Evolutionary conservation across 352 stramenopile genomes (phyloP).

Genomic region (Globisporangium cylindrosporum): DNA sequence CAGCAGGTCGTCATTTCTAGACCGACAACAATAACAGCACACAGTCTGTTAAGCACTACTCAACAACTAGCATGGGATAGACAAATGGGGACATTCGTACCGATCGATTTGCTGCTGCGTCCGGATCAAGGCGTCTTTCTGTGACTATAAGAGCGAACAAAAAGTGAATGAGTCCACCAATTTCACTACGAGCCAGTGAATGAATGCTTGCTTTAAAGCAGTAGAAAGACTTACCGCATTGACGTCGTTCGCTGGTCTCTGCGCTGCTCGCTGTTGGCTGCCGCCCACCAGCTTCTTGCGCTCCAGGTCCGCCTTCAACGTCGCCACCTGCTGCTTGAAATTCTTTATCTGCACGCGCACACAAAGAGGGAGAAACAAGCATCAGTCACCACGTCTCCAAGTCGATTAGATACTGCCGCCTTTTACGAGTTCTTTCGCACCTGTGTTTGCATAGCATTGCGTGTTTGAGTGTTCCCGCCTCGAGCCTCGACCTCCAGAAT

Average conservation of each 20-base stretch:
- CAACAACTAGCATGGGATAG: not conserved
- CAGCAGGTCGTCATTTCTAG: slow-evolving; percentile 66
- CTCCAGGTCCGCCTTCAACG: slow-evolving; percentile 78
- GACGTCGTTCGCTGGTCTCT: slow-evolving; percentile 26
- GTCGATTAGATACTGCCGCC: not conserved
- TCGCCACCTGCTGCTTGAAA: slow-evolving; percentile 76
- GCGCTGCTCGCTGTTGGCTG: slow-evolving; percentile 48
- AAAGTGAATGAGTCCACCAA: not conserved
- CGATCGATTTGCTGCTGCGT: slow-evolving; percentile 69
- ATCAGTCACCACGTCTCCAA: not conserved
- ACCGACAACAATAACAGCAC: not conserved
- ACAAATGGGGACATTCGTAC: slow-evolving; percentile 15
- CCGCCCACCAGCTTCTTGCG: slow-evolving; percentile 69
- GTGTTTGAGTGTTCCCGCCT: slow-evolving; percentile 71
- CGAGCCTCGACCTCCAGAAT: slow-evolving; percentile 79
- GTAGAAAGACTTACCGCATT: slow-evolving; percentile 21
- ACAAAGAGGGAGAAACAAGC: not conserved
- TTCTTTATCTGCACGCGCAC: slow-evolving; percentile 40
- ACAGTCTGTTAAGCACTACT: not conserved
- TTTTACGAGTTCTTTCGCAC: slow-evolving; percentile 11
- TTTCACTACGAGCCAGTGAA: not conserved
- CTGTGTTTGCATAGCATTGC: slow-evolving; percentile 78
- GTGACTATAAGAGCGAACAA: not conserved
- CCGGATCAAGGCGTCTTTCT: slow-evolving; percentile 54
- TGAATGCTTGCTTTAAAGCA: not conserved